phyloP scores from a whole-genome alignment of 371 early-diverging fungal genomes.

The Sporodiniella umbellata region DNA sequence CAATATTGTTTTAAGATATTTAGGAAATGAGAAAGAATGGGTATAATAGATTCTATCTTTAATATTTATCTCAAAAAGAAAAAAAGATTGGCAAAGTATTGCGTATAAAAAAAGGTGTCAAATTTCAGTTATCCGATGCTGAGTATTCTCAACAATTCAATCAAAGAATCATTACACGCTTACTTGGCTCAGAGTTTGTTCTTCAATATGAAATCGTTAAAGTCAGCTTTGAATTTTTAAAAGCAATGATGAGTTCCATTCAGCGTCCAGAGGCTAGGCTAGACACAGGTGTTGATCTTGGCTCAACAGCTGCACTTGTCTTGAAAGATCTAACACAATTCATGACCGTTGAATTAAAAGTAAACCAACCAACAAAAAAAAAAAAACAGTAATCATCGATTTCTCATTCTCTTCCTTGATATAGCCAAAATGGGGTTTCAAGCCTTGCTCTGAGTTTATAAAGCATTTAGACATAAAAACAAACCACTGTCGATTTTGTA shows the following conservation, averaged over 20 bases:
- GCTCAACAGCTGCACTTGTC: slow-evolving; percentile 23
- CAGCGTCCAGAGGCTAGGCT: slow-evolving; percentile 16
- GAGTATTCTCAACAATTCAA: slow-evolving; percentile 22
- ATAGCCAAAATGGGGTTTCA: slow-evolving; percentile 66
- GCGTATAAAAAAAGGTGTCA: slow-evolving; percentile 29
- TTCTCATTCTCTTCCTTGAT: too few species aligned
- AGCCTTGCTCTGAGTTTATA: slow-evolving; percentile 29
- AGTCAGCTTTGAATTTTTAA: slow-evolving; percentile 21
- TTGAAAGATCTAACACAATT: slow-evolving; percentile 28
- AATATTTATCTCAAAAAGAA: background rate
- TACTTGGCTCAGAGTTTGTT: slow-evolving; percentile 40
- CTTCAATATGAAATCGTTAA: slow-evolving; percentile 20
- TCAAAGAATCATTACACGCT: slow-evolving; percentile 23
- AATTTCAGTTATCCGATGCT: background rate
- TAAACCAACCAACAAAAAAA: slow-evolving; percentile 5
- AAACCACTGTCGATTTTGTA: slow-evolving; percentile 55
- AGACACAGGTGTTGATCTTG: slow-evolving; percentile 10
- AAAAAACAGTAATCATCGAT: background rate
- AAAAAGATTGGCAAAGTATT: slow-evolving; percentile 27
- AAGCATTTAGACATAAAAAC: slow-evolving; percentile 24
- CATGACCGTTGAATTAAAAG: slow-evolving; percentile 44
- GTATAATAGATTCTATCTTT: slow-evolving; percentile 18
- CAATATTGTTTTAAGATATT: slow-evolving; percentile 37
- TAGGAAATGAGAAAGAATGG: slow-evolving; percentile 17
- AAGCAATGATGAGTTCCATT: slow-evolving; percentile 17